Evolutionary conservation across 2,329 filamentous ascomycete genomes (phyloP).

Genomic region (Verticillium isaacii): DNA sequence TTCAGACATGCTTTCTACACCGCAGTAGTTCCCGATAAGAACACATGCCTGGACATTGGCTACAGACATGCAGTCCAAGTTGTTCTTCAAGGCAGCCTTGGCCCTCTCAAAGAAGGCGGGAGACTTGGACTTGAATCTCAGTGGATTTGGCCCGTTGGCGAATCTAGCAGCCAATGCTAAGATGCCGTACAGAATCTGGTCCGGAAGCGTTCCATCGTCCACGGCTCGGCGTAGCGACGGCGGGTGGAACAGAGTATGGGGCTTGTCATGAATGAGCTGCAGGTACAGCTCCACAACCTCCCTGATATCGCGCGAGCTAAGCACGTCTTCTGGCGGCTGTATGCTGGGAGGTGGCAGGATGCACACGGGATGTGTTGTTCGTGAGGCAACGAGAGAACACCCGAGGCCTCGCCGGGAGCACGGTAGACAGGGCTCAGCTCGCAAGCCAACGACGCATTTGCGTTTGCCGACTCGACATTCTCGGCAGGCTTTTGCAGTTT

Average conservation of each 20-base stretch:
- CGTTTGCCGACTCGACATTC: not conserved
- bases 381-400: not conserved
- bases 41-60: not conserved
- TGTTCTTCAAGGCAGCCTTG: not conserved
- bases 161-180: not conserved
- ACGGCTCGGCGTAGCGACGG: not conserved
- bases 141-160: not conserved
- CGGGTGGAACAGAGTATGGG: not conserved
- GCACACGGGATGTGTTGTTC: not conserved
- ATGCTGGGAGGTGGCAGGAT: not conserved
- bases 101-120: not conserved
- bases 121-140: not conserved
- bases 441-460: not conserved
- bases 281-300: not conserved
- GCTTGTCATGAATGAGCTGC: not conserved
- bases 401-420: not conserved
- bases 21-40: not conserved
- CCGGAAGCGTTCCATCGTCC: not conserved
- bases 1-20: not conserved
- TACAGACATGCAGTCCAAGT: not conserved
- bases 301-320: not conserved
- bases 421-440: not conserved
- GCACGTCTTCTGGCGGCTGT: not conserved
- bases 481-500: not conserved
- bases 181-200: not conserved